phyloP scores from a whole-genome alignment of 2,329 filamentous ascomycete genomes.

The Diplocarpon rosae region DNA sequence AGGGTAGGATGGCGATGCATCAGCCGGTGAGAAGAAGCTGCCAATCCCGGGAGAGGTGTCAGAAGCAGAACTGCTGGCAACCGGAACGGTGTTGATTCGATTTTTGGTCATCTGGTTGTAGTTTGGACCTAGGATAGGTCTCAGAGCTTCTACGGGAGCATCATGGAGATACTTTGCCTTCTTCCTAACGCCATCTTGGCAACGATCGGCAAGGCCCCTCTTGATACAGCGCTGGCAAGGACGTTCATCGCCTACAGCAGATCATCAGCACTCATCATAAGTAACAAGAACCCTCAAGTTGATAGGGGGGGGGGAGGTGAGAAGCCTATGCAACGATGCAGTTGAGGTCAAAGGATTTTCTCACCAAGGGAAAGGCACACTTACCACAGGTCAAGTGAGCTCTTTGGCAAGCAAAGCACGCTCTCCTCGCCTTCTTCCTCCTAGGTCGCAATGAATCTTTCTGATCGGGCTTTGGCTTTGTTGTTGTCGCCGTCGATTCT shows the following conservation, averaged over 20 bases:
- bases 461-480: constrained; percentile 57
- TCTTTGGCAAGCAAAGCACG: constrained; percentile 93
- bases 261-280: background rate
- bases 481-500: constrained; percentile 33
- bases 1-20: constrained; percentile 24
- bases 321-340: background rate
- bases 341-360: constrained; percentile 6
- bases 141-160: constrained; percentile 77
- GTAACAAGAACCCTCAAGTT: background rate
- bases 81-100: constrained; percentile 27
- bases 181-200: constrained; percentile 93
- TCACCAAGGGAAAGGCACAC: constrained; percentile 31
- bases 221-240: constrained; percentile 93
- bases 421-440: constrained; percentile 89
- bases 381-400: constrained; percentile 97
- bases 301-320: background rate
- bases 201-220: constrained; percentile 78
- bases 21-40: constrained; percentile 26
- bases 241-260: constrained; percentile 70
- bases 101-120: constrained; percentile 47
- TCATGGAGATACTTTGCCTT: constrained; percentile 99
- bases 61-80: constrained; percentile 19
- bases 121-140: constrained; percentile 69
- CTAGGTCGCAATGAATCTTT: constrained; percentile 86
- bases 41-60: constrained; percentile 22